phyloP scores from a whole-genome alignment of 257 asterid genomes.

The Przewalskia tangutica region DNA sequence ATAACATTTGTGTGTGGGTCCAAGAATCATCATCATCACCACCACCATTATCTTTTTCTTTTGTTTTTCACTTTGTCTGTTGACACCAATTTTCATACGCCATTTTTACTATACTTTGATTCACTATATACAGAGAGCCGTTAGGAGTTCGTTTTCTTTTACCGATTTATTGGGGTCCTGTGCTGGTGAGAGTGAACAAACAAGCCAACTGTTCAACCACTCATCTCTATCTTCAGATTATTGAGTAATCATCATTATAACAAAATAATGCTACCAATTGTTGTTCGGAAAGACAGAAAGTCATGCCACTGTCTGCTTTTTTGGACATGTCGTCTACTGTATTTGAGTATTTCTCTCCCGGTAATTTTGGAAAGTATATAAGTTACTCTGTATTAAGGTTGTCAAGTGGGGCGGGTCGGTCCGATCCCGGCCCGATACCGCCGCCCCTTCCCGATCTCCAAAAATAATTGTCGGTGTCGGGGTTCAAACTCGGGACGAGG shows the following conservation, averaged over 20 bases:
- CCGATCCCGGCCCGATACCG: no score
- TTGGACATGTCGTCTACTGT: neutral
- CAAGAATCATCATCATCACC: neutral
- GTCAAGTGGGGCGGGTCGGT: no score
- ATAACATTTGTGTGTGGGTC: slow-evolving; percentile 3
- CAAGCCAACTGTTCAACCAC: slow-evolving; percentile 33
- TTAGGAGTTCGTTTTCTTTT: slow-evolving; percentile 19
- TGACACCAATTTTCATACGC: neutral
- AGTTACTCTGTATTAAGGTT: no score
- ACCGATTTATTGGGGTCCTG: neutral
- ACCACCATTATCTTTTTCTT: neutral
- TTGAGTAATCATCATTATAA: slow-evolving; percentile 4
- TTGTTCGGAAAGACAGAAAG: neutral
- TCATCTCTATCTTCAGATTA: neutral
- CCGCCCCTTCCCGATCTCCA: no score
- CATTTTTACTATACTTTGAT: neutral
- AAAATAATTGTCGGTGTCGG: no score
- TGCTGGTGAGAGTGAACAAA: neutral
- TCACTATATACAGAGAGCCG: slow-evolving; percentile 9
- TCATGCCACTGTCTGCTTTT: neutral
- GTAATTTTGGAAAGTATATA: no score
- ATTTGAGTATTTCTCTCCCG: no score
- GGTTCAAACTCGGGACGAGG: no score
- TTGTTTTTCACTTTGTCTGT: neutral
- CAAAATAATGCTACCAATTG: neutral